These are phyloP conservation scores for Gigaspora rosea DNA, from an alignment of 192 early-diverging fungal species.

Conservation along the genomic window DNA sequence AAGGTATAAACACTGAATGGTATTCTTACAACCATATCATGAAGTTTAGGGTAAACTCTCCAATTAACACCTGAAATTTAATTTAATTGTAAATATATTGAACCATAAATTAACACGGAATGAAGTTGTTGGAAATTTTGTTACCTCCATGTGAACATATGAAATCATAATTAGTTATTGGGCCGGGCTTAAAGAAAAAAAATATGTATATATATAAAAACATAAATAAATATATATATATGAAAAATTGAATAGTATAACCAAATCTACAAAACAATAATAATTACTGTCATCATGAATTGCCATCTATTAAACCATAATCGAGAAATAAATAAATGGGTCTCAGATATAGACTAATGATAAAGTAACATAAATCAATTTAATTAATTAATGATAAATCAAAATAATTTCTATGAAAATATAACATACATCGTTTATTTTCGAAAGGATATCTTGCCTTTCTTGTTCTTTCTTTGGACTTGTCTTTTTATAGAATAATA, in stretches of 20 bases:
- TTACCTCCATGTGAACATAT: conserved; percentile 45
- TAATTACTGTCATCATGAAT: conserved; percentile 34
- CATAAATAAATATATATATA: not conserved
- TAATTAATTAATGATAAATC: not conserved
- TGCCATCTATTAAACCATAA: conserved; percentile 47
- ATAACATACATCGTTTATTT: conserved; percentile 28
- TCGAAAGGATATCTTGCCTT: conserved; percentile 32
- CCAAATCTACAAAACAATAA: too few species aligned
- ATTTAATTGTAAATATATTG: not conserved
- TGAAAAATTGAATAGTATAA: not conserved
- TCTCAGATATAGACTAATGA: not conserved
- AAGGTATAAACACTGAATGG: conserved; percentile 42
- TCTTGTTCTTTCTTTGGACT: conserved; percentile 38
- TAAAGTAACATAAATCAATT: not conserved
- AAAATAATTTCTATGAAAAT: not conserved
- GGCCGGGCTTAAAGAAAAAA: conserved; percentile 38
- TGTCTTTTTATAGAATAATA: conserved; percentile 41
- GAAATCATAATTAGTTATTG: conserved; percentile 48
- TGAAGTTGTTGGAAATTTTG: not conserved
- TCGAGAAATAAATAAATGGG: conserved; percentile 35
- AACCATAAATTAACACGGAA: not conserved
- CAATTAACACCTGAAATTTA: conserved; percentile 38
- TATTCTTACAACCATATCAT: conserved; percentile 42
- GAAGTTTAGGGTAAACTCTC: conserved; percentile 33
- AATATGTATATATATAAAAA: not conserved